Evolutionary conservation across 1,139 yeast species (phyloP).

Genomic region (Pichia sp.): DNA sequence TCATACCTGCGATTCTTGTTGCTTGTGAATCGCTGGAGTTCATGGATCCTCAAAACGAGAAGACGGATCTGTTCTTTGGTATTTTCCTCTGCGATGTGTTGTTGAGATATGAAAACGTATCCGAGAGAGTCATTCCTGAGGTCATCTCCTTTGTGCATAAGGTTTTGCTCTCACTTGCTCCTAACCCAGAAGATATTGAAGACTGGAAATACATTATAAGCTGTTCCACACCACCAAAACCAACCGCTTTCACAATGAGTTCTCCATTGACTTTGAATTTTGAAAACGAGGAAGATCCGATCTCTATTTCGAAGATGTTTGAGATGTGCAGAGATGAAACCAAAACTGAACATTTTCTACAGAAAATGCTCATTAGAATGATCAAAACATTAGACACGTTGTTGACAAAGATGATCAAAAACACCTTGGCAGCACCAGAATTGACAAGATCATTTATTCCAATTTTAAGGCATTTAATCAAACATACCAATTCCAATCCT

Average conservation of each 20-base stretch:
- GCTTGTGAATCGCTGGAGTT: constrained; percentile 65
- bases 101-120: constrained; percentile 64
- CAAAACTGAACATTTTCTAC: constrained; percentile 2
- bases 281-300: constrained; percentile 4
- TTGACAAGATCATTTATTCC: constrained; percentile 34
- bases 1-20: constrained; percentile 71
- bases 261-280: constrained; percentile 12
- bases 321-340: constrained; percentile 5
- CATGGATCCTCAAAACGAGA: constrained; percentile 27
- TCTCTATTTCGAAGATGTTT: constrained; percentile 10
- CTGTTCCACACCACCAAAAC: constrained; percentile 10
- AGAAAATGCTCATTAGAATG: constrained; percentile 2
- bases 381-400: constrained; percentile 6
- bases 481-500: constrained; percentile 28
- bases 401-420: constrained; percentile 45
- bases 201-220: constrained; percentile 16
- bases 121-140: constrained; percentile 83
- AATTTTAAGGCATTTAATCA: constrained; percentile 32
- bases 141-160: constrained; percentile 52
- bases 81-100: constrained; percentile 57
- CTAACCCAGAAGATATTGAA: constrained; percentile 30
- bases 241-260: constrained; percentile 17
- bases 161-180: constrained; percentile 38
- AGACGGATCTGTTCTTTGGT: constrained; percentile 38
- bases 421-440: constrained; percentile 56